phyloP scores from a whole-genome alignment of 345 rosid genomes.

The Dipteronia sinensis region DNA sequence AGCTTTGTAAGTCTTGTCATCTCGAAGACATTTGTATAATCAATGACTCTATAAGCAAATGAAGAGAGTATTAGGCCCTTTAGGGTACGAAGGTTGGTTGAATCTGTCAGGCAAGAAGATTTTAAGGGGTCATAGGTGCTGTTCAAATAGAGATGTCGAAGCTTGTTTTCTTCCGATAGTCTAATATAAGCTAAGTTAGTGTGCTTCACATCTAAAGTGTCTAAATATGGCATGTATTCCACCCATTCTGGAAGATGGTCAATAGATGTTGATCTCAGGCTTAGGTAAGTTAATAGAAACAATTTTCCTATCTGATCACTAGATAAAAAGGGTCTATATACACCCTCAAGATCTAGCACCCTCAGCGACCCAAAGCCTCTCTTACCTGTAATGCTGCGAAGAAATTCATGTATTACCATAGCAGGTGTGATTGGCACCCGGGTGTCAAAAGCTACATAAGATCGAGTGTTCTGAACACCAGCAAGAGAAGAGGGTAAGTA shows the following conservation, averaged over 20 bases:
- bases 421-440: too few relatives aligned
- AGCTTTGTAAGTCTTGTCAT: constrained; percentile 28
- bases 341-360: constrained; percentile 34
- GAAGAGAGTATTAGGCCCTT: constrained; percentile 24
- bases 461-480: too few relatives aligned
- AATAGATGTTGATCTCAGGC: constrained; percentile 27
- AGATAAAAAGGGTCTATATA: constrained; percentile 19
- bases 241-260: constrained; percentile 16
- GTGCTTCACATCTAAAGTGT: constrained; percentile 31
- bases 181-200: neutral
- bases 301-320: neutral
- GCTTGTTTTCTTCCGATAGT: neutral
- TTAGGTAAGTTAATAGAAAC: constrained; percentile 25
- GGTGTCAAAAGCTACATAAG: constrained; percentile 22
- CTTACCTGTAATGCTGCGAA: constrained; percentile 15
- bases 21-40: too few relatives aligned
- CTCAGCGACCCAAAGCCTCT: constrained; percentile 6
- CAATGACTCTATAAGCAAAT: fast-evolving
- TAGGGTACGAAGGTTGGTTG: neutral
- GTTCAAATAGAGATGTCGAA: constrained; percentile 33
- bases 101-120: too few relatives aligned
- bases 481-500: too few relatives aligned
- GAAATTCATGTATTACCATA: neutral
- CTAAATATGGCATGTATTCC: constrained; percentile 10
- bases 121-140: too few relatives aligned